Conservation (phyloP, 768 basidiomycete genomes). For the Tremella mesenterica region DNA sequence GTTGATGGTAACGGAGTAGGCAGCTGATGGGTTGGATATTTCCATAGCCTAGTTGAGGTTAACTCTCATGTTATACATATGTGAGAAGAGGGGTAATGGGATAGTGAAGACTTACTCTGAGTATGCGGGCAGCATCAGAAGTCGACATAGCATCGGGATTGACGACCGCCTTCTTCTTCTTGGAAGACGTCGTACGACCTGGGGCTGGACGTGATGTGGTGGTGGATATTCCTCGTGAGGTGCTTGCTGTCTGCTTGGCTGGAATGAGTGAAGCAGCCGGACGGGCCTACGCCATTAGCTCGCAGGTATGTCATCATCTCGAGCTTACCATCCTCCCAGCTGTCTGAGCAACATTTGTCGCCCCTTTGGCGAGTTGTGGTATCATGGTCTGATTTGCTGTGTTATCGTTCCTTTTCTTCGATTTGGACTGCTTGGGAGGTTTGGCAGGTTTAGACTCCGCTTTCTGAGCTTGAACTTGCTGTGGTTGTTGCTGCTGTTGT, state of each 20-base stretch:
- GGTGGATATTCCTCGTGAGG: background rate
- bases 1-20: conserved; percentile 71
- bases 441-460: background rate
- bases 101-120: conserved; percentile 34
- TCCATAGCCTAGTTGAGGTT: conserved; percentile 61
- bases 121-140: conserved; percentile 39
- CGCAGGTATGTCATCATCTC: too few species aligned
- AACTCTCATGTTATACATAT: background rate
- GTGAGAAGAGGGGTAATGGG: background rate
- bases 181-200: conserved; percentile 1
- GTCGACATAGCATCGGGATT: conserved; percentile 39
- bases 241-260: too few species aligned
- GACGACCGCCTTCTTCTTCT: conserved; percentile 15
- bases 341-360: too few species aligned
- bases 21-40: conserved; percentile 63
- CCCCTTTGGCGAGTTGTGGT: too few species aligned
- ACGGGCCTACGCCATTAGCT: too few species aligned
- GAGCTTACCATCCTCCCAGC: too few species aligned
- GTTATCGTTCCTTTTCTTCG: background rate
- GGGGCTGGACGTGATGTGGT: background rate
- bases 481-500: background rate
- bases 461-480: background rate
- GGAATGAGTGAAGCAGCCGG: too few species aligned
- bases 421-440: background rate
- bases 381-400: too few species aligned